Evolutionary conservation across 2,329 filamentous ascomycete genomes (phyloP).

Genomic region (Cryphonectria radicalis): DNA sequence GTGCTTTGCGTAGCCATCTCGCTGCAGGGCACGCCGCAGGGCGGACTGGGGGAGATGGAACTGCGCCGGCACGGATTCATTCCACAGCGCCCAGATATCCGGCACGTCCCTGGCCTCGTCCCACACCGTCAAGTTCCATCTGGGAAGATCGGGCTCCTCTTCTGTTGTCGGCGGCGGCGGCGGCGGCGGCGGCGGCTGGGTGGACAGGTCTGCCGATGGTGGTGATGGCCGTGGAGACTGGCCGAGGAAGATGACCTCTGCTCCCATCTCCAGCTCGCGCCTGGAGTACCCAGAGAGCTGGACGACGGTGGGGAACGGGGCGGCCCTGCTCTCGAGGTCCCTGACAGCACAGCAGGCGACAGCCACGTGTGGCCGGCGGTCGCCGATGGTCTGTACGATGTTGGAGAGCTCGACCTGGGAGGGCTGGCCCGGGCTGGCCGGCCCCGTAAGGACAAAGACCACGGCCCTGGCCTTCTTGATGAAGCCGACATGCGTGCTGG

Average conservation of each 20-base stretch:
- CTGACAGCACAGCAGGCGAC: slow-evolving; percentile 54
- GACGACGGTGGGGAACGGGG: slow-evolving; percentile 56
- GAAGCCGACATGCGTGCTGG: slow-evolving; percentile 64
- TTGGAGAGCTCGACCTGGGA: slow-evolving; percentile 59
- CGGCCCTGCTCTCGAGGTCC: slow-evolving; percentile 44
- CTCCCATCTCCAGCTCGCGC: slow-evolving; percentile 53
- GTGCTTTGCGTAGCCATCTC: slow-evolving; percentile 61
- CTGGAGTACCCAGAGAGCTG: slow-evolving; percentile 54
- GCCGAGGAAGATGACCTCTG: slow-evolving; percentile 52
- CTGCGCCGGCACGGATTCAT: slow-evolving; percentile 46
- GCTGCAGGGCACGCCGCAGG: slow-evolving; percentile 53
- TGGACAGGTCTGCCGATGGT: slow-evolving; percentile 31
- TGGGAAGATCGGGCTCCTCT: slow-evolving; percentile 38
- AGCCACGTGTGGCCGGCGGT: slow-evolving; percentile 55
- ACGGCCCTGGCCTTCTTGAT: slow-evolving; percentile 63
- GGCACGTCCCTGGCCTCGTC: slow-evolving; percentile 45
- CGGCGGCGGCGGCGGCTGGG: slow-evolving; percentile 22
- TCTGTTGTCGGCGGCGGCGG: not conserved
- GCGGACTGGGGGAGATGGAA: slow-evolving; percentile 50
- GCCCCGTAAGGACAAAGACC: slow-evolving; percentile 63
- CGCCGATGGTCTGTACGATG: slow-evolving; percentile 47
- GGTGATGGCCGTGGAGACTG: slow-evolving; percentile 33
- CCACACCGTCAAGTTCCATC: slow-evolving; percentile 50
- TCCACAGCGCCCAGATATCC: slow-evolving; percentile 53
- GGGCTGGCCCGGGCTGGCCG: slow-evolving; percentile 49